A percentile compares a stretch with the other conserved stretches of the same genome.
These are phyloP conservation scores for Penstemon davidsonii DNA, from an alignment of 257 asterid species.

Conservation along the genomic window DNA sequence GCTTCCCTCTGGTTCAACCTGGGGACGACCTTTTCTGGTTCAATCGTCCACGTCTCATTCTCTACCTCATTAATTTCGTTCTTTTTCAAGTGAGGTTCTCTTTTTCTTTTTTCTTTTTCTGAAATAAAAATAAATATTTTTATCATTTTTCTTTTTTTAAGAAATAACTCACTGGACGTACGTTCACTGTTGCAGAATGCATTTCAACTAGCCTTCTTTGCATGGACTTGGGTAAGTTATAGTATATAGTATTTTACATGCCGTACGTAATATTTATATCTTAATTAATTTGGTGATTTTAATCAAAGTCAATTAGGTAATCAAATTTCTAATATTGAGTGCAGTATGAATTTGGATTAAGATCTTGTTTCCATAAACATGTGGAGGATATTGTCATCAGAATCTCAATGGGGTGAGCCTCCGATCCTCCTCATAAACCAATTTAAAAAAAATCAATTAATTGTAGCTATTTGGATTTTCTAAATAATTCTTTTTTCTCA, in stretches of 20 bases:
- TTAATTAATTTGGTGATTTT: background rate
- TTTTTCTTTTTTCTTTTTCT: no score
- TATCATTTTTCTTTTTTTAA: background rate
- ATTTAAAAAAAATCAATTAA: background rate
- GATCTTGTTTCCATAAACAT: conserved; percentile 77
- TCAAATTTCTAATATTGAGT: background rate
- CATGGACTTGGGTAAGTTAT: conserved; percentile 84
- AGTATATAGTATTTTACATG: background rate
- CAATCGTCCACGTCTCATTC: conserved; percentile 71
- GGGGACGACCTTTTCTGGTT: conserved; percentile 92
- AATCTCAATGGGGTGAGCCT: conserved; percentile 77
- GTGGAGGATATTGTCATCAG: conserved; percentile 78
- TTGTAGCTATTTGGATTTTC: background rate
- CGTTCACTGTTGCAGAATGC: conserved; percentile 64
- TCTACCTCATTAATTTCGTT: conserved; percentile 76
- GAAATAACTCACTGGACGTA: no score
- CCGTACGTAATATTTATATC: background rate
- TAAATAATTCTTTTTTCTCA: background rate
- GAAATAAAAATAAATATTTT: background rate
- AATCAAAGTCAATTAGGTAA: background rate
- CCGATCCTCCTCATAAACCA: no score
- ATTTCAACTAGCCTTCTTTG: conserved; percentile 92
- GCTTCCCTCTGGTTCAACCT: conserved; percentile 76
- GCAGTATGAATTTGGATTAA: conserved; percentile 78
- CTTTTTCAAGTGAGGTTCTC: conserved; percentile 67